Conservation (phyloP, 768 basidiomycete genomes). For the Tulasnella sp. region DNA sequence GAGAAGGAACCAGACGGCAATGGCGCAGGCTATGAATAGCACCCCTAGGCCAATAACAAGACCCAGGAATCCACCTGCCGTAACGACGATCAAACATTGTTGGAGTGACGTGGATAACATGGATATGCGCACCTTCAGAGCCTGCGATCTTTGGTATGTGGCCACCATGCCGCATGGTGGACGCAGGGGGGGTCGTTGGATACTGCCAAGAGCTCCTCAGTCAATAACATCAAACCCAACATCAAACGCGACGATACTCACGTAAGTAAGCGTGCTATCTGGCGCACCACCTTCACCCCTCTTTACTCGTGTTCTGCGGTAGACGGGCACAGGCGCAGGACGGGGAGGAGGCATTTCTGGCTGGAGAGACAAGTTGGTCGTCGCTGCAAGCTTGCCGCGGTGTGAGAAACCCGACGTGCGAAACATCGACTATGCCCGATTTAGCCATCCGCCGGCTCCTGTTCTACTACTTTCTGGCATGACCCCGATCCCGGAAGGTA, state of each 20-base stretch:
- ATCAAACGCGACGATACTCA: not conserved
- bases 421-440: no score
- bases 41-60: slow-evolving; percentile 5
- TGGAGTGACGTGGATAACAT: not conserved
- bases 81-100: not conserved
- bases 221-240: not conserved
- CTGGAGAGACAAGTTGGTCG: not conserved
- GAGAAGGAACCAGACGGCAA: slow-evolving; percentile 3
- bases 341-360: not conserved
- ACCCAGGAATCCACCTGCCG: slow-evolving; percentile 7
- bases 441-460: no score
- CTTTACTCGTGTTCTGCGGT: not conserved
- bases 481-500: no score
- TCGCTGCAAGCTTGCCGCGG: not conserved
- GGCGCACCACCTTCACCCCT: not conserved
- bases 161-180: not conserved
- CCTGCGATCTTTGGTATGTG: slow-evolving; percentile 11
- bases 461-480: no score
- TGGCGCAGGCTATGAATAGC: slow-evolving; percentile 13
- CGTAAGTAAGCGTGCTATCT: not conserved
- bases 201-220: not conserved
- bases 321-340: not conserved
- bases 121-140: slow-evolving; percentile 1
- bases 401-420: slow-evolving; percentile 4
- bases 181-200: slow-evolving; percentile 4